Evolutionary conservation across 2,329 filamentous ascomycete species (phyloP), one percentile per base, ranked within the genome.

Genomic region (Zymoseptoria brevis): DNA sequence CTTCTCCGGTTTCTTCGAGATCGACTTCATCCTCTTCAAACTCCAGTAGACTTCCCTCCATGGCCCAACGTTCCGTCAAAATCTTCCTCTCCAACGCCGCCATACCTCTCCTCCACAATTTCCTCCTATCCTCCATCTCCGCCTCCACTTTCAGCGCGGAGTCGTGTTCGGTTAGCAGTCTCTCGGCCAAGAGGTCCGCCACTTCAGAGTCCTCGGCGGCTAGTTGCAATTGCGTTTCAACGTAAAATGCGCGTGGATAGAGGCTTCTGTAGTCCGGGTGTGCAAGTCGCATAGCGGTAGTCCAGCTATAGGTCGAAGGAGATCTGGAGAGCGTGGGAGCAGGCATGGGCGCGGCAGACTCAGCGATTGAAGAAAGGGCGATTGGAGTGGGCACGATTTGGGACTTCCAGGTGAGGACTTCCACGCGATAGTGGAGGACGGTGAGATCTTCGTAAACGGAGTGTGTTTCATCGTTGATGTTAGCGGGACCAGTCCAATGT

Each of bases 401-500:
- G 3, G 60, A 26, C 56, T 57, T 60, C 68, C 68, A 82, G 0
- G 68, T 71, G 2, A 81, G 68, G 0, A 75, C 71, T 2, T 70
- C 69, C 35, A 81, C 67, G 61, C 79, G 76, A 58, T 80, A 81
- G 21, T 79, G 73, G 8, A 82, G 69, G 16, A 65, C 66, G 0
- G 70, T 67, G 19, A 69, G 64, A 0, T 69, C 68, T 64, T 80
- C 78, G 61, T 82, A 79, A 1, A 77, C 72, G 1, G 72, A 8
- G 75, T 77, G 80, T 6, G 73, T 69, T 26, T 62, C 1, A 0
- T 62, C 54, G 4, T 73, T 64, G 72, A 79, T 76, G 0, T 71
- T 73, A n/a, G 78, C 77, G 11, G 72, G 73, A 0, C 80, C 80
- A 1, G 67, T 75, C 80, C 80, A 82, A 9, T 66, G 65, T 19